Conservation (phyloP, 2,329 filamentous ascomycete species). For the Penicillium glabrum region DNA sequence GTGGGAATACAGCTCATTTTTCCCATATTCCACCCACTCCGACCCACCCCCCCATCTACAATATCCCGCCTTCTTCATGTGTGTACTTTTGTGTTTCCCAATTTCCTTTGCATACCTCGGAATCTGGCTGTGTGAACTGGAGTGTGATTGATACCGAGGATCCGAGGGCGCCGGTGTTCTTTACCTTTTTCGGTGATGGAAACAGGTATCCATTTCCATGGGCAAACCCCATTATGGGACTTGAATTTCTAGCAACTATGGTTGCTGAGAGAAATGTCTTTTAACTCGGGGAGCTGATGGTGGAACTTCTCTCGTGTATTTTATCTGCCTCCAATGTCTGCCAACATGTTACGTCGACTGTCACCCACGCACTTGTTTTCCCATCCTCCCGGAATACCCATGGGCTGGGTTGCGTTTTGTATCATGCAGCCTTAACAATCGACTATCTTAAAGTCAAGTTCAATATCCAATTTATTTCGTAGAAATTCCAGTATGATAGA, state of each 20-base stretch:
- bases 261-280: not conserved
- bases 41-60: not conserved
- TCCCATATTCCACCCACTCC: not conserved
- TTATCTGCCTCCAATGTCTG: not conserved
- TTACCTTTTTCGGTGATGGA: not conserved
- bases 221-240: not conserved
- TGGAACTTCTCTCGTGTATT: not conserved
- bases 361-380: not conserved
- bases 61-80: slow-evolving; percentile 8
- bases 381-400: not conserved
- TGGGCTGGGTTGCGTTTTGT: slow-evolving; percentile 3
- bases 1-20: not conserved
- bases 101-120: slow-evolving; percentile 2
- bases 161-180: not conserved
- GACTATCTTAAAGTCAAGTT: not conserved
- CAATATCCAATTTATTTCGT: not conserved
- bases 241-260: not conserved
- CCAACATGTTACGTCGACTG: not conserved
- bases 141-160: not conserved
- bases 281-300: not conserved
- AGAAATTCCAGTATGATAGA: not conserved
- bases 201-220: not conserved
- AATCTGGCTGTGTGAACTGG: slow-evolving; percentile 2
- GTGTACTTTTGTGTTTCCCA: slow-evolving; percentile 12
- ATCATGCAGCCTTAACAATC: slow-evolving; percentile 10